Percentiles rank a stretch among this genome's conserved stretches.
These are phyloP conservation scores for Fusarium nurragi DNA, from an alignment of 2,329 filamentous ascomycete species.

Conservation along the genomic window DNA sequence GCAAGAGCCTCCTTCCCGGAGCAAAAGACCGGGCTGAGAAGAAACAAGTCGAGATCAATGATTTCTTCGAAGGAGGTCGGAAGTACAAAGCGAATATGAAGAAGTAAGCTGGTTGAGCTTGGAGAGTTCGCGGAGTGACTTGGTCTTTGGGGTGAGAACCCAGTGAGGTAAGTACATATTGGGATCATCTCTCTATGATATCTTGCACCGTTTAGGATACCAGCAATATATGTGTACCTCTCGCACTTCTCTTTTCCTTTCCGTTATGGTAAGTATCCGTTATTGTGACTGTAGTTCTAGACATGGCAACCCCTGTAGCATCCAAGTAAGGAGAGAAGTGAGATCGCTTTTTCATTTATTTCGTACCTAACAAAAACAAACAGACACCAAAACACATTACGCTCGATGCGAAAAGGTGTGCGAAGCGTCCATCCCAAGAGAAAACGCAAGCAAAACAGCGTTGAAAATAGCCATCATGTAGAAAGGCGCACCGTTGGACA, in stretches of 20 bases:
- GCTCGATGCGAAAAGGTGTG: constrained; percentile 48
- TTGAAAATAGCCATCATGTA: constrained; percentile 96
- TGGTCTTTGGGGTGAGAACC: background rate
- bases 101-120: background rate
- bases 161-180: constrained; percentile 7
- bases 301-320: background rate
- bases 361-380: constrained; percentile 18
- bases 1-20: background rate
- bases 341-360: constrained; percentile 33
- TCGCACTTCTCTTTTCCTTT: background rate
- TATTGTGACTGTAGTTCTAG: background rate
- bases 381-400: constrained; percentile 5
- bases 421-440: constrained; percentile 60
- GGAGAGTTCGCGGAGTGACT: background rate
- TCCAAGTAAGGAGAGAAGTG: background rate
- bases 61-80: background rate
- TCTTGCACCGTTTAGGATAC: background rate
- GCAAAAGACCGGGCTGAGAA: background rate
- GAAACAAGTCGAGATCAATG: background rate
- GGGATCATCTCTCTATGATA: background rate
- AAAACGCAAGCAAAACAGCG: constrained; percentile 70
- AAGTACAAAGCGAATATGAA: background rate
- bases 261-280: background rate
- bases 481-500: constrained; percentile 82
- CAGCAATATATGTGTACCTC: background rate